Percentiles rank a stretch among this genome's conserved stretches.
These are phyloP conservation scores for Phytophthora cryptogea DNA, from an alignment of 352 stramenopile genomes.

Conservation along the genomic window DNA sequence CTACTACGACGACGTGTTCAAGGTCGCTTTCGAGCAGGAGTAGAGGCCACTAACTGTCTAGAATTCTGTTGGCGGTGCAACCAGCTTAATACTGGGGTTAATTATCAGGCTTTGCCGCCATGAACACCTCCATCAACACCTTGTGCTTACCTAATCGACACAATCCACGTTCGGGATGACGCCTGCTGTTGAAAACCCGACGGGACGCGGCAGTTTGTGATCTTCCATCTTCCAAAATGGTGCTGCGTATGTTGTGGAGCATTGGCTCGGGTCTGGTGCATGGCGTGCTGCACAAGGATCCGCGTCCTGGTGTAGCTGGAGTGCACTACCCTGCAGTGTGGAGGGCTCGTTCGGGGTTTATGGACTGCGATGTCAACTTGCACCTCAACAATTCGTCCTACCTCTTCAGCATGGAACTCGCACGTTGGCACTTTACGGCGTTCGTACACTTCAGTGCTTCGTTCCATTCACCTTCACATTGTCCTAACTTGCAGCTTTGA, in stretches of 20 bases:
- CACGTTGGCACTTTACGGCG: conserved; percentile 84
- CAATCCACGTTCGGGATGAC: too few relatives aligned
- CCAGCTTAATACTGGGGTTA: conserved; percentile 9
- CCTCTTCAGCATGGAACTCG: conserved; percentile 85
- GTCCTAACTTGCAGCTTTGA: background rate
- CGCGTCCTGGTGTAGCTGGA: conserved; percentile 48
- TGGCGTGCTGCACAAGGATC: conserved; percentile 53
- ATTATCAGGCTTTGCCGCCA: conserved; percentile 9
- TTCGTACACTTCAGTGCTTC: conserved; percentile 29
- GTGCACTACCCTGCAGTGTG: conserved; percentile 78
- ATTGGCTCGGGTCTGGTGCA: conserved; percentile 63
- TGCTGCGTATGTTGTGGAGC: conserved; percentile 81
- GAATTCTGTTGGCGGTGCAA: conserved; percentile 1
- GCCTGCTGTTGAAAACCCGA: background rate
- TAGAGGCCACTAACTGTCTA: conserved; percentile 12
- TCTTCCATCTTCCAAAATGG: conserved; percentile 43
- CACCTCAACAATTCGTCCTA: conserved; percentile 89
- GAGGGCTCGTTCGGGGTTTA: conserved; percentile 64
- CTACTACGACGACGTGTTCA: conserved; percentile 97
- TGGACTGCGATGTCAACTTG: conserved; percentile 87
- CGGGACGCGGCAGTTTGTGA: conserved; percentile 13
- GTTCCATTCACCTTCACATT: background rate
- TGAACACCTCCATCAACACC: background rate
- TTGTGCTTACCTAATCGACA: background rate
- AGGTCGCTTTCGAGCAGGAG: conserved; percentile 90